Conservation (phyloP, 2,329 filamentous ascomycete genomes). For the Colletotrichum orbiculare region DNA sequence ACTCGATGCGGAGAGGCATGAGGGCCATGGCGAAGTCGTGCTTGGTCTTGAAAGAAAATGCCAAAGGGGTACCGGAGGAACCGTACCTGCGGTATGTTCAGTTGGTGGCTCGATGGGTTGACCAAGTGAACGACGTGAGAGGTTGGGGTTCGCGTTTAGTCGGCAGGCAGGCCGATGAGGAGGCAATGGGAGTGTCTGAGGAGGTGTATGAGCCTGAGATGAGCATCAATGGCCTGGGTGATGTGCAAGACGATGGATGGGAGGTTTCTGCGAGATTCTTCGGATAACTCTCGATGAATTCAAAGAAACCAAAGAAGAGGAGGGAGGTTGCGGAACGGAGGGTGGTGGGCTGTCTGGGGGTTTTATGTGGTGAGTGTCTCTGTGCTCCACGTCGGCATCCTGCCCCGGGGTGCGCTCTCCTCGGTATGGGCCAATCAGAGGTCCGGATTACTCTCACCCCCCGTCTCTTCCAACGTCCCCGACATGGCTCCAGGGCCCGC, state of each 20-base stretch:
- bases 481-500: constrained; percentile 13
- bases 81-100: not conserved
- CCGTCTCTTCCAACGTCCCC: constrained; percentile 12
- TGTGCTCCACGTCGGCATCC: not conserved
- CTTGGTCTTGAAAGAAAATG: not conserved
- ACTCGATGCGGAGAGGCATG: constrained; percentile 1
- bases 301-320: constrained; percentile 12
- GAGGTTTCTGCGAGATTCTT: not conserved
- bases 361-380: constrained; percentile 38
- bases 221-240: not conserved
- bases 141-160: not conserved
- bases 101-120: not conserved
- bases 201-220: constrained; percentile 3
- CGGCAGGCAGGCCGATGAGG: not conserved
- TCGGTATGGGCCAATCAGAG: constrained; percentile 34
- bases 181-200: not conserved
- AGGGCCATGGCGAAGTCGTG: constrained; percentile 11
- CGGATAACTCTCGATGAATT: constrained; percentile 14
- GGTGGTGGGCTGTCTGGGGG: constrained; percentile 33
- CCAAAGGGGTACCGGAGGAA: not conserved
- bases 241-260: constrained; percentile 22
- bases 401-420: constrained; percentile 11
- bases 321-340: constrained; percentile 26
- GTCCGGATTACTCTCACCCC: constrained; percentile 9
- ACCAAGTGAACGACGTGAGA: not conserved